Evolutionary conservation across 2,329 filamentous ascomycete genomes (phyloP), one percentile per base, ranked within the genome.

Genomic region (Westerdykella sp.): DNA sequence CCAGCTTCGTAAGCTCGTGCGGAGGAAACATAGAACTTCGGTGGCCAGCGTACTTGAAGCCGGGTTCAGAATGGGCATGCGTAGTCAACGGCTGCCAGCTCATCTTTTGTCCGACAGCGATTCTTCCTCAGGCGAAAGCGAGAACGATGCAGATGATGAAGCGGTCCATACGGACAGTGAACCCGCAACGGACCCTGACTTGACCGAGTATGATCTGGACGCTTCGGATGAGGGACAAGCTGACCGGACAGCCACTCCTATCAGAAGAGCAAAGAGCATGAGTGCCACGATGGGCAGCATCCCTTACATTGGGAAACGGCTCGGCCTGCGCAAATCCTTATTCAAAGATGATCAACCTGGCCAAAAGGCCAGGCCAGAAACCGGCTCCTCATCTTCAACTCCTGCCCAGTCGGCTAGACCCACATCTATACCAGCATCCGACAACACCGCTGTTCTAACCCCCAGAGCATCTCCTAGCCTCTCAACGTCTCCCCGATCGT

Each of bases 51-150:
- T 76, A 41, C 67, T 65, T 22, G 66, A 68, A 10, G 66, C 85
- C 38, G 82, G 82, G 3, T 74, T 86, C 16, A 85, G 73, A 51
- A 73, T 87, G 48, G 83, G 84, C 1, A 90, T 91, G 67, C 82
- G 83, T 50, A 89, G 86, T 3, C 84, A 89, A 50, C 80, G 81
- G 43, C 68, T 94, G 2, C 75, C 80, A 7, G 75, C 79, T 44
- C 77, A 80, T 18, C 75, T 84, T 10, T 70, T 86, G 4, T 67
- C 73, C 31, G 68, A 50, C 10, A 62, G 54, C 21, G 56, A 57
- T n/a, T 39, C 49, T n/a, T 46, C 49, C 6, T 48, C 69, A 4
- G 73, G 70, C 38, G 73, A 75, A 43, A 7, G 11, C 7, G 66
- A 38, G 2, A 49, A 50, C 4, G 46, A 49, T 14, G 54, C 44